Percentiles rank a stretch among this genome's conserved stretches.
Conservation (phyloP, 2,329 filamentous ascomycete species). For the Sclerotinia sclerotiorum region DNA sequence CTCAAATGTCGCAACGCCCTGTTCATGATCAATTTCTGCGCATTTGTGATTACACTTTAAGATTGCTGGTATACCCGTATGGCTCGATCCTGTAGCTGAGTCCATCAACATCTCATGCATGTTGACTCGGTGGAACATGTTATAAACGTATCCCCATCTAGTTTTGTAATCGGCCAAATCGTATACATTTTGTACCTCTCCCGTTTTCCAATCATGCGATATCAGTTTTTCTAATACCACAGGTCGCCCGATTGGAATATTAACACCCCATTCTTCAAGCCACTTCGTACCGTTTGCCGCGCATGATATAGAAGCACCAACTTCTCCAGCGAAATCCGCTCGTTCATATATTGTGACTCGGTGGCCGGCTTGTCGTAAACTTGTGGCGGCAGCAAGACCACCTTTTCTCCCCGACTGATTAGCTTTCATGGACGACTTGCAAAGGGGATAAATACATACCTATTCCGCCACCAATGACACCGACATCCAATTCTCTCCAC, state of each 20-base stretch:
- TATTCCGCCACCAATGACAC: constrained; percentile 24
- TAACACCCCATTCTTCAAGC: constrained; percentile 67
- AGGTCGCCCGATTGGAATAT: constrained; percentile 62
- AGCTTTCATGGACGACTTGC: background rate
- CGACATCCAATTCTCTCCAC: constrained; percentile 20
- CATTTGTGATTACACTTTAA: constrained; percentile 52
- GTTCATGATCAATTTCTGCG: constrained; percentile 49
- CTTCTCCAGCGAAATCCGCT: constrained; percentile 65
- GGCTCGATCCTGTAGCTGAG: constrained; percentile 54
- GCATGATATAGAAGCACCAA: constrained; percentile 66
- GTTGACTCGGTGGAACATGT: constrained; percentile 67
- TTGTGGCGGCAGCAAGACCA: constrained; percentile 51
- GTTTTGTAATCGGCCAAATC: constrained; percentile 64
- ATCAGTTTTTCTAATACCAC: constrained; percentile 66
- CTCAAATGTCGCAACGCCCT: constrained; percentile 46
- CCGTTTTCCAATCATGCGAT: constrained; percentile 69
- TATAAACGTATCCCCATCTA: constrained; percentile 57
- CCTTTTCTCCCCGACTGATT: constrained; percentile 37
- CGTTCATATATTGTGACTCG: constrained; percentile 64
- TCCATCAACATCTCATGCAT: constrained; percentile 69
- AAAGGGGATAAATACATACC: background rate
- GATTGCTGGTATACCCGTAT: constrained; percentile 53
- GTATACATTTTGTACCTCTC: constrained; percentile 64
- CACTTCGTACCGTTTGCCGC: constrained; percentile 70
- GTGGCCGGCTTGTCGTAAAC: constrained; percentile 54